Evolutionary conservation across 2,329 filamentous ascomycete genomes (phyloP), one percentile per base, ranked within the genome.

Genomic region (Colletotrichum destructivum): DNA sequence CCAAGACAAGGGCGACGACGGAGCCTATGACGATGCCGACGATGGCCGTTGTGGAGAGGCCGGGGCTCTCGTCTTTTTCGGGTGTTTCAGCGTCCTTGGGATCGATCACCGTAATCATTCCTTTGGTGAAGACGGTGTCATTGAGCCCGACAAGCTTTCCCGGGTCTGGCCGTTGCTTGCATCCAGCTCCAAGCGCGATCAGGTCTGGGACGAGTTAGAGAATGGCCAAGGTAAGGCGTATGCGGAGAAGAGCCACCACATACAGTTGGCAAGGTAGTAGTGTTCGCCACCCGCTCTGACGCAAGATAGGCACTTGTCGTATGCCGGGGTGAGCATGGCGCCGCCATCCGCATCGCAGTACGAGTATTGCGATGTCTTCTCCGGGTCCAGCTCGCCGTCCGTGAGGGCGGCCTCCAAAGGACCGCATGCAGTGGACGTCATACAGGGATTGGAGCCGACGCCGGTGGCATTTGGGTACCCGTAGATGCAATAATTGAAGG

Each of bases 401-500:
- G 81, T 81, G n/a, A 89, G 74, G 9, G 83, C 81, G 13, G 73
- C 67, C 57, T 81, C 77, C 4, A 90, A 79, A 2, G 77, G 77
- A 0, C 87, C 88, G 70, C 88, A 90, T 2, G 87, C 86, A 4
- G 82, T 84, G 8, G 82, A 83, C 0, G 87, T 89, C 49, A 83
- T 81, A 77, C 88, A 90, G 0, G 87, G 87, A 15, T 81, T 84
- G 1, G 84, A 84, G 11, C 80, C 81, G 12, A 84, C 77, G 21
- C 78, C 81, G 0, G 84, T 83, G 52, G 82, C 85, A 72, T 89
- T 86, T 16, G 85, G 87, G 68, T 83, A 87, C 12, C 84, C 86
- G 75, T 88, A 87, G 57, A 89, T 75, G 76, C 88, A 90, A 72
- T 85, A 85, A 66, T 86, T 82, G 55, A 89, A 82, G 15, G 84